A percentile compares a stretch with the other conserved stretches of the same genome.
Conservation (phyloP, 345 rosid species). For the Pistacia atlantica region DNA sequence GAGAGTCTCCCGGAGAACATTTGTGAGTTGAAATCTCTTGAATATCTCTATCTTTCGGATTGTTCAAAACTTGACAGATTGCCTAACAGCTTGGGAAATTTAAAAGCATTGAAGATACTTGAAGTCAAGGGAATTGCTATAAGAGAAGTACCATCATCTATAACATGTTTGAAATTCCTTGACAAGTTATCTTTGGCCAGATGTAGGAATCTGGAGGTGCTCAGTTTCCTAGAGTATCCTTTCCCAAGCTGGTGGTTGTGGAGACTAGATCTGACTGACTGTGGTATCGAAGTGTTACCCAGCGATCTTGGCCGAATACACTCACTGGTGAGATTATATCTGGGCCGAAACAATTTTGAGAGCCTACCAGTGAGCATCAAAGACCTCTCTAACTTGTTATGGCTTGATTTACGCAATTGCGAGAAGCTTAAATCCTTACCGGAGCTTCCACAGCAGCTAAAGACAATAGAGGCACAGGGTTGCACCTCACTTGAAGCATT, state of each 20-base stretch:
- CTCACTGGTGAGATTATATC: slow-evolving; percentile 19
- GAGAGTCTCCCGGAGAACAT: too few relatives aligned
- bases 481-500: background rate
- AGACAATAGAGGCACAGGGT: too few relatives aligned
- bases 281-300: slow-evolving; percentile 4
- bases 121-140: slow-evolving; percentile 13
- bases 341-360: slow-evolving; percentile 21
- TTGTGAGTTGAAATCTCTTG: slow-evolving; percentile 6
- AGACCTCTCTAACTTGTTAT: background rate
- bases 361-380: background rate
- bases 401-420: slow-evolving; percentile 12
- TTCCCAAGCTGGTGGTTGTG: too few relatives aligned
- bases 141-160: slow-evolving; percentile 13
- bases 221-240: too few relatives aligned
- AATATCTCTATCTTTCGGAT: slow-evolving; percentile 28
- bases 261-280: slow-evolving; percentile 10
- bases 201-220: slow-evolving; percentile 9
- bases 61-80: slow-evolving; percentile 25
- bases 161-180: slow-evolving; percentile 6
- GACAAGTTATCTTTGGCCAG: slow-evolving; percentile 1
- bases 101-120: slow-evolving; percentile 31
- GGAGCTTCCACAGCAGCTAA: slow-evolving; percentile 22
- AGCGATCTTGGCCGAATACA: slow-evolving; percentile 23
- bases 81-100: slow-evolving; percentile 24
- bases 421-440: slow-evolving; percentile 35